These are phyloP conservation scores for Graphiopsis chlorocephala DNA, from an alignment of 2,329 filamentous ascomycete species.

Conservation along the genomic window DNA sequence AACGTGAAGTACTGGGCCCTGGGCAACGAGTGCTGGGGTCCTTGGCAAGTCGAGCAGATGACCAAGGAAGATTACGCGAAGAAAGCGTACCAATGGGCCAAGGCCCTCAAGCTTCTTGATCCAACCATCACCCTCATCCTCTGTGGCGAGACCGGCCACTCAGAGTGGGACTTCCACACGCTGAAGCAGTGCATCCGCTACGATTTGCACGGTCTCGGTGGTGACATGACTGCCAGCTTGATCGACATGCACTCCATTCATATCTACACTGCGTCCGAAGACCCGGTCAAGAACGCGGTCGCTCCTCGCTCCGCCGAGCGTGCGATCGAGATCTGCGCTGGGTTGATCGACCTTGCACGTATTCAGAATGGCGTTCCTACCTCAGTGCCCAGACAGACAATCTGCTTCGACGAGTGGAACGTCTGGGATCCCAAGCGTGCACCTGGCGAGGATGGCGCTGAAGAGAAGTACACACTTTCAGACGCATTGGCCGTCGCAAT, in stretches of 20 bases:
- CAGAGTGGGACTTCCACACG: slow-evolving; percentile 70
- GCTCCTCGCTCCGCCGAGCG: slow-evolving; percentile 70
- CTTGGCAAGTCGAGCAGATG: slow-evolving; percentile 63
- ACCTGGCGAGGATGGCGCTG: slow-evolving; percentile 67
- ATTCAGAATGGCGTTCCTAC: slow-evolving; percentile 64
- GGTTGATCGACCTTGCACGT: slow-evolving; percentile 69
- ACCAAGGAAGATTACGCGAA: slow-evolving; percentile 68
- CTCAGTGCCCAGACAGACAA: slow-evolving; percentile 61
- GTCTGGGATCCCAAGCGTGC: slow-evolving; percentile 74
- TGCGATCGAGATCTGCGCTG: slow-evolving; percentile 67
- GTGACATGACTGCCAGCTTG: slow-evolving; percentile 47
- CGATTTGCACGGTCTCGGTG: slow-evolving; percentile 49
- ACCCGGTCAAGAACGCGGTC: slow-evolving; percentile 53
- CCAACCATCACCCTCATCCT: slow-evolving; percentile 68
- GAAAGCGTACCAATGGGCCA: slow-evolving; percentile 69
- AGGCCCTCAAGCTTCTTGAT: slow-evolving; percentile 69
- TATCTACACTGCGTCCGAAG: slow-evolving; percentile 65
- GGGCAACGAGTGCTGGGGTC: slow-evolving; percentile 70
- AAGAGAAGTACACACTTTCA: slow-evolving; percentile 71
- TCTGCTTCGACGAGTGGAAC: slow-evolving; percentile 86
- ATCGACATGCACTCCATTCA: slow-evolving; percentile 83
- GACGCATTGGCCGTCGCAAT: slow-evolving; percentile 72
- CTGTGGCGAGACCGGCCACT: slow-evolving; percentile 68
- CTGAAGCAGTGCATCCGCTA: slow-evolving; percentile 64
- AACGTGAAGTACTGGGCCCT: slow-evolving; percentile 84